phyloP scores from a whole-genome alignment of 1,284 basidiomycete species.

The Boletus smithii region DNA sequence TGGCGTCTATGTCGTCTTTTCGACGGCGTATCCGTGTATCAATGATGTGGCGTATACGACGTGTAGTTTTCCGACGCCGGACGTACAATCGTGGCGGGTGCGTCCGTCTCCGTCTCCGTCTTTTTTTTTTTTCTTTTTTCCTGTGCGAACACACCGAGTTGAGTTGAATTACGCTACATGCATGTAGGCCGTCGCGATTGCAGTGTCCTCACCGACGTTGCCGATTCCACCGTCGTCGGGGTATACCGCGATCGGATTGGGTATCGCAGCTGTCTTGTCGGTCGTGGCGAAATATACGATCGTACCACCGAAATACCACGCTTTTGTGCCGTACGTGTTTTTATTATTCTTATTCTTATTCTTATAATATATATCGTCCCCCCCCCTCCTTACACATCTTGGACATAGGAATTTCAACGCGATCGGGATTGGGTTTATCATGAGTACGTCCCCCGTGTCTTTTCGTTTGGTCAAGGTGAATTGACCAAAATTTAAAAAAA shows the following conservation, averaged over 20 bases:
- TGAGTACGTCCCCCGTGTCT: constrained; percentile 4
- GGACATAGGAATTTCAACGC: constrained; percentile 14
- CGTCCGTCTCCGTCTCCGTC: constrained; percentile 7
- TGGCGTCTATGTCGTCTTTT: constrained; percentile 39
- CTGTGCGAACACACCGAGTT: too few species aligned
- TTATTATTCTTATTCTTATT: too few species aligned
- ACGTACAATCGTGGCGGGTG: constrained; percentile 33
- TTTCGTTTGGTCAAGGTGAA: not conserved
- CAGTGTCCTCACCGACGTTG: constrained; percentile 11
- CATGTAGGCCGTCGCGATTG: constrained; percentile 9
- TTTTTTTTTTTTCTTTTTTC: too few species aligned
- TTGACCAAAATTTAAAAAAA: too few species aligned
- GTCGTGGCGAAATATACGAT: constrained; percentile 15
- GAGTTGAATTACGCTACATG: too few species aligned
- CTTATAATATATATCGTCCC: too few species aligned
- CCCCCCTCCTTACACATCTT: too few species aligned
- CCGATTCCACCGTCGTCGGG: constrained; percentile 16
- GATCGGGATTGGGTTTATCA: constrained; percentile 14
- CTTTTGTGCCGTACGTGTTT: constrained; percentile 16
- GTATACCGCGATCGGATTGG: constrained; percentile 13
- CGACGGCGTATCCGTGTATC: constrained; percentile 66
- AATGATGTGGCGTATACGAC: constrained; percentile 33
- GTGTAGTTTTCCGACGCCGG: constrained; percentile 23
- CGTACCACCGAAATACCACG: constrained; percentile 16
- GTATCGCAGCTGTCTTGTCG: constrained; percentile 8